phyloP scores from a whole-genome alignment of 495 filamentous ascomycete genomes.

The Thermochaetoides thermophila region DNA sequence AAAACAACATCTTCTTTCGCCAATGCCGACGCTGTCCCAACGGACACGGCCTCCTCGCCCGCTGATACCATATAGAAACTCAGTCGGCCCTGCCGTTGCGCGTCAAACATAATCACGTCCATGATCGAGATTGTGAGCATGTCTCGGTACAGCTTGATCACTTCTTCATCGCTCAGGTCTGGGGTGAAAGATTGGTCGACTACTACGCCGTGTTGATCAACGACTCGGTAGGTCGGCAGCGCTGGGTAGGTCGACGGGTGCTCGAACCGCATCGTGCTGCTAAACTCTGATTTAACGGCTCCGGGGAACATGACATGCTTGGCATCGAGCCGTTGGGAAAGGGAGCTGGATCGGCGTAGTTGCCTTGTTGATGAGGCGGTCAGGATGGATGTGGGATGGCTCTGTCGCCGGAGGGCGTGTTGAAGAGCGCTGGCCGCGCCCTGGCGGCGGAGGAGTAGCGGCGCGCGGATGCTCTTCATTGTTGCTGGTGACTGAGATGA shows the following conservation, averaged over 20 bases:
- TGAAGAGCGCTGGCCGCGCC: not conserved
- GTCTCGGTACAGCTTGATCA: constrained; percentile 45
- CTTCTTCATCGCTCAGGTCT: constrained; percentile 53
- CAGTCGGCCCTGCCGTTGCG: constrained; percentile 62
- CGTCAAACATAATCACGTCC: constrained; percentile 90
- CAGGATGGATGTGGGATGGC: too few species aligned
- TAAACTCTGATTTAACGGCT: constrained; percentile 90
- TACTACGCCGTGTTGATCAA: constrained; percentile 68
- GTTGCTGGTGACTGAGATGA: too few species aligned
- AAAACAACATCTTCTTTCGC: constrained; percentile 78
- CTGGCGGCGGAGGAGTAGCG: too few species aligned
- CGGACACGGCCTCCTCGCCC: constrained; percentile 87
- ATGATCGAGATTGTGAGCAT: constrained; percentile 73
- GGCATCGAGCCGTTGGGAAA: constrained; percentile 54
- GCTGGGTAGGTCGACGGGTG: constrained; percentile 50
- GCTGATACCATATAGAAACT: constrained; percentile 98
- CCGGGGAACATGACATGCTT: constrained; percentile 78
- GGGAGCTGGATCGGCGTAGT: constrained; percentile 19
- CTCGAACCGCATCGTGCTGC: constrained; percentile 58
- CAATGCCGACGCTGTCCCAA: constrained; percentile 73
- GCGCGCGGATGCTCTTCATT: too few species aligned
- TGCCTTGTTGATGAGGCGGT: too few species aligned
- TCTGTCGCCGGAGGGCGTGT: not conserved
- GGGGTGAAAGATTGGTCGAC: constrained; percentile 52
- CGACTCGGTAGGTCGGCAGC: constrained; percentile 73